Evolutionary conservation across 2,329 filamentous ascomycete genomes (phyloP).

Genomic region (Fusarium redolens): DNA sequence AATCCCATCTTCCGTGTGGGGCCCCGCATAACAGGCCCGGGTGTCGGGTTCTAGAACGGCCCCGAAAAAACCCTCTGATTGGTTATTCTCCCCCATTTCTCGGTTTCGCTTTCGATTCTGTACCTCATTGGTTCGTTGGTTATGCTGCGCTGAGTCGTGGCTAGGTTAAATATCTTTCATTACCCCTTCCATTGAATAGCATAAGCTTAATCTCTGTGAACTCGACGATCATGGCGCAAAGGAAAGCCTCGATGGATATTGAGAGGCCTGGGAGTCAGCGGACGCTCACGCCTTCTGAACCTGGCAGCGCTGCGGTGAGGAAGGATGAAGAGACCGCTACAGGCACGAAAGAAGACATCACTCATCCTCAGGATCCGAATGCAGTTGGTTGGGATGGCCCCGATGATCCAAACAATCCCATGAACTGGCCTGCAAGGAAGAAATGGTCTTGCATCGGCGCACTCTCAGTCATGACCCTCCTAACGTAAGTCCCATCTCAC

Average conservation of each 20-base stretch:
- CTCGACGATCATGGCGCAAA: neutral
- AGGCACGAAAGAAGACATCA: neutral
- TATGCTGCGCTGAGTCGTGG: neutral
- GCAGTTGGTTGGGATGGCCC: constrained; percentile 42
- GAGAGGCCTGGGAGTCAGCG: constrained; percentile 29
- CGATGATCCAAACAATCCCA: constrained; percentile 68
- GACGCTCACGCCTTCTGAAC: constrained; percentile 28
- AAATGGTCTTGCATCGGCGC: constrained; percentile 51
- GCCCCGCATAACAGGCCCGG: constrained; percentile 17
- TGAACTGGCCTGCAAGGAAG: constrained; percentile 70
- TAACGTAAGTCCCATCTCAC: constrained; percentile 35
- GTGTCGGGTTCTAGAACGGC: neutral
- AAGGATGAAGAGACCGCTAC: constrained; percentile 23
- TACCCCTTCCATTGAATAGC: neutral
- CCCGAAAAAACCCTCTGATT: neutral
- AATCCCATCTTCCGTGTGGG: constrained; percentile 11
- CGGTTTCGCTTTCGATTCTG: neutral
- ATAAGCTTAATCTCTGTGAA: neutral
- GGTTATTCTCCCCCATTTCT: neutral
- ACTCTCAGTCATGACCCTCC: constrained; percentile 46
- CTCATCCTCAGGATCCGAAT: constrained; percentile 30
- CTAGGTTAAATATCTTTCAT: constrained; percentile 7
- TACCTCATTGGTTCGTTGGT: neutral
- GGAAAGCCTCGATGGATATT: neutral
- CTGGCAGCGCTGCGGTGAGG: neutral